Percentiles rank a stretch among this genome's conserved stretches.
These are phyloP conservation scores for Kodamaea alishanica DNA, from an alignment of 1,139 yeast species.

Conservation along the genomic window DNA sequence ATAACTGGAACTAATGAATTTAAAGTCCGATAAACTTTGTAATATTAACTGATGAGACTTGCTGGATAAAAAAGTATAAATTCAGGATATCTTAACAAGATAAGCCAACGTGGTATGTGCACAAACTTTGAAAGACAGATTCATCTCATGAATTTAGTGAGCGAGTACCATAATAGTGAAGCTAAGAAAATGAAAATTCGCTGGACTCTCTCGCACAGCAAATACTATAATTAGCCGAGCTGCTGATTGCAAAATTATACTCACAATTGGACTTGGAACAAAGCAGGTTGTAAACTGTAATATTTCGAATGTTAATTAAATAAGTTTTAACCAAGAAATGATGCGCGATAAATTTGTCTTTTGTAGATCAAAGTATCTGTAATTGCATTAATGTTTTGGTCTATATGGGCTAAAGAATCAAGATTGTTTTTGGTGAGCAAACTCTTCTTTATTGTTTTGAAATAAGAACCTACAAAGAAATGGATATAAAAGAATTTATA, in stretches of 20 bases:
- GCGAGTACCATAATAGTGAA: slow-evolving; percentile 28
- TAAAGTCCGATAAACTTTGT: slow-evolving; percentile 28
- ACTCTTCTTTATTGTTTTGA: slow-evolving; percentile 1
- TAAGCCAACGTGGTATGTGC: slow-evolving; percentile 19
- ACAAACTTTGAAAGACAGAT: slow-evolving; percentile 22
- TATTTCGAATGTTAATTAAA: slow-evolving; percentile 28
- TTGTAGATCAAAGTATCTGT: slow-evolving; percentile 12
- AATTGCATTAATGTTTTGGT: slow-evolving; percentile 29
- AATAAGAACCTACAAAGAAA: not conserved
- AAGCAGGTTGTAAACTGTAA: slow-evolving; percentile 25
- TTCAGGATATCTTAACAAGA: slow-evolving; percentile 34
- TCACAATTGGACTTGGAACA: slow-evolving; percentile 29
- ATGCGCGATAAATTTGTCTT: slow-evolving; percentile 20
- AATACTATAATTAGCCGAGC: slow-evolving; percentile 32
- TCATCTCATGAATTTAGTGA: slow-evolving; percentile 36
- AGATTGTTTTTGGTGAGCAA: slow-evolving; percentile 48
- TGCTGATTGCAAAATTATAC: slow-evolving; percentile 30
- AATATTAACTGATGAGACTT: slow-evolving; percentile 31
- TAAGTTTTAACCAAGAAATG: slow-evolving; percentile 27
- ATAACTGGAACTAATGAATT: slow-evolving; percentile 12
- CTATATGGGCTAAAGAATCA: slow-evolving; percentile 67
- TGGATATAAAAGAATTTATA: too few relatives aligned
- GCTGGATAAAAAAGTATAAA: slow-evolving; percentile 34
- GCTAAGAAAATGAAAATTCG: slow-evolving; percentile 24
- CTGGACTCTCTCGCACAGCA: slow-evolving; percentile 29